phyloP scores from a whole-genome alignment of 2,329 filamentous ascomycete species.

The Exophiala phaeomuriformis region DNA sequence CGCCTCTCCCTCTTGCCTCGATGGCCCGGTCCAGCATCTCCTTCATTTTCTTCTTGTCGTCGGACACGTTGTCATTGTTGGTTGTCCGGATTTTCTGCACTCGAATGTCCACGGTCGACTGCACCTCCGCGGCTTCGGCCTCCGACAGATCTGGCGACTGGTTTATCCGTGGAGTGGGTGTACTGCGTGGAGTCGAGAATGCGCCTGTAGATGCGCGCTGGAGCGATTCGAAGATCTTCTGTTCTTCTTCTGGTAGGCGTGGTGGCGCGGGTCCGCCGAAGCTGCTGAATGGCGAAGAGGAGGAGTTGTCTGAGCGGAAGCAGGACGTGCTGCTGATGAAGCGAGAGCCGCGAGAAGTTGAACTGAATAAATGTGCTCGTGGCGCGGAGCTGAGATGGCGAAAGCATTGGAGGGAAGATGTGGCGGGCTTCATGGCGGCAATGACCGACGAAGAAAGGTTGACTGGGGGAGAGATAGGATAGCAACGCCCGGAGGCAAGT shows the following conservation, averaged over 20 bases:
- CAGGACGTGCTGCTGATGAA: background rate
- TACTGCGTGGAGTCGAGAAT: slow-evolving; percentile 56
- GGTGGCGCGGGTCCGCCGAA: slow-evolving; percentile 60
- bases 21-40: slow-evolving; percentile 37
- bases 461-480: too few relatives aligned
- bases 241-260: slow-evolving; percentile 77
- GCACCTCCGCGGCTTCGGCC: slow-evolving; percentile 13
- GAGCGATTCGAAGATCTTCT: slow-evolving; percentile 82
- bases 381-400: slow-evolving; percentile 3
- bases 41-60: slow-evolving; percentile 2
- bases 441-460: too few relatives aligned
- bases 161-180: slow-evolving; percentile 40
- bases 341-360: background rate
- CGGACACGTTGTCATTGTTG: background rate
- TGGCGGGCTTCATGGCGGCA: slow-evolving; percentile 2
- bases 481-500: too few relatives aligned
- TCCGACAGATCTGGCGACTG: slow-evolving; percentile 41
- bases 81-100: slow-evolving; percentile 10
- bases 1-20: slow-evolving; percentile 51
- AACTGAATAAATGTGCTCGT: slow-evolving; percentile 9
- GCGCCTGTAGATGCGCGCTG: slow-evolving; percentile 69
- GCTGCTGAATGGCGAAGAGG: background rate
- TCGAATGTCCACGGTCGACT: slow-evolving; percentile 24
- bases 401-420: background rate
- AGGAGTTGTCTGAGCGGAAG: background rate